phyloP scores from a whole-genome alignment of 768 basidiomycete genomes.

The Termitomyces bulborhizus region DNA sequence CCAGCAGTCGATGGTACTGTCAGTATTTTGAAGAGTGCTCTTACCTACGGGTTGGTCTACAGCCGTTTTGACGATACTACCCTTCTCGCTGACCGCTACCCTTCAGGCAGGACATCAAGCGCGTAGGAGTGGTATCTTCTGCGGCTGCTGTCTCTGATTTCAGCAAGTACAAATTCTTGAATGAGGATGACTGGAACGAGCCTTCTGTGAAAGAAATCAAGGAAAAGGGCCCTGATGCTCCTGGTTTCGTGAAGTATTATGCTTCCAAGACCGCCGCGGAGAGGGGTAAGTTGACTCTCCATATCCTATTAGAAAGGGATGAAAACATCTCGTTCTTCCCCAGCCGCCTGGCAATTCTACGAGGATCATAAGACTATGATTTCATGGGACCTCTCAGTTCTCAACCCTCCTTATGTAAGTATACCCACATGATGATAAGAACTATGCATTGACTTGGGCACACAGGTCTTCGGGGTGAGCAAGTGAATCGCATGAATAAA shows the following conservation, averaged over 20 bases:
- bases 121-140: slow-evolving; percentile 60
- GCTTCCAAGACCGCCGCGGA: slow-evolving; percentile 60
- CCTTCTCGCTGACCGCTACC: not conserved
- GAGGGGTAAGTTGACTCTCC: slow-evolving; percentile 25
- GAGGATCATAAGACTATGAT: slow-evolving; percentile 28
- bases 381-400: slow-evolving; percentile 43
- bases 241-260: slow-evolving; percentile 6
- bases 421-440: not conserved
- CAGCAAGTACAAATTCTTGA: slow-evolving; percentile 22
- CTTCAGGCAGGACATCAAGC: slow-evolving; percentile 31
- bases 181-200: slow-evolving; percentile 57
- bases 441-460: not conserved
- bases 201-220: slow-evolving; percentile 38
- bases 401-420: slow-evolving; percentile 47
- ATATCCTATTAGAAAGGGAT: not conserved
- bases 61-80: too few species aligned
- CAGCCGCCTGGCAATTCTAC: slow-evolving; percentile 36
- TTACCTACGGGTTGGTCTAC: slow-evolving; percentile 42
- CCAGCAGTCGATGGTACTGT: slow-evolving; percentile 73
- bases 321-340: not conserved
- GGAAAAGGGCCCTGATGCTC: slow-evolving; percentile 41
- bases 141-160: slow-evolving; percentile 36
- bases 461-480: slow-evolving; percentile 25
- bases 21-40: slow-evolving; percentile 51
- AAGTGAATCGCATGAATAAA: not conserved